Percentiles rank a stretch among this genome's conserved stretches.
phyloP scores from a whole-genome alignment of 495 filamentous ascomycete genomes.

The Tuber melanosporum region DNA sequence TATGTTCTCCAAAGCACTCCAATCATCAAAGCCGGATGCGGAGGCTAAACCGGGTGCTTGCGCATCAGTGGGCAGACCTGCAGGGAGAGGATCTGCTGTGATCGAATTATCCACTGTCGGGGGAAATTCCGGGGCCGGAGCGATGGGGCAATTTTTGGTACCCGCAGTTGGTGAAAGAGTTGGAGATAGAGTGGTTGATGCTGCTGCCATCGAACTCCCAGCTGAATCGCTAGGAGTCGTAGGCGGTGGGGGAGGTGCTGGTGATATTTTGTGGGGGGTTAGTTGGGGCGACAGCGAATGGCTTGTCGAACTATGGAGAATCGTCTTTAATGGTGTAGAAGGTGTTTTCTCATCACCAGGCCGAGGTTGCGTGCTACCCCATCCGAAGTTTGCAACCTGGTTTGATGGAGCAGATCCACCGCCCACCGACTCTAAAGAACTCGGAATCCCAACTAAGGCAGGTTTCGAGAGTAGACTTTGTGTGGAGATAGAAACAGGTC shows the following conservation, averaged over 20 bases:
- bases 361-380: slow-evolving; percentile 18
- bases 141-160: slow-evolving; percentile 14
- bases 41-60: slow-evolving; percentile 2
- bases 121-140: slow-evolving; percentile 2
- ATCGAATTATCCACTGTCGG: slow-evolving; percentile 8
- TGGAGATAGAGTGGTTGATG: slow-evolving; percentile 22
- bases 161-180: slow-evolving; percentile 8
- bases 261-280: slow-evolving; percentile 21
- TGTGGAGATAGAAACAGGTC: background rate
- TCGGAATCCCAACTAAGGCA: slow-evolving; percentile 18
- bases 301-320: slow-evolving; percentile 11
- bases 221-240: slow-evolving; percentile 20
- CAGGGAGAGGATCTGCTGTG: slow-evolving; percentile 7
- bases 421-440: slow-evolving; percentile 7
- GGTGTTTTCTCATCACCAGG: slow-evolving; percentile 30
- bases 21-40: slow-evolving; percentile 20
- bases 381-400: slow-evolving; percentile 25
- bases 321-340: slow-evolving; percentile 17
- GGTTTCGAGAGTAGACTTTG: slow-evolving; percentile 11
- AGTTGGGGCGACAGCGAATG: slow-evolving; percentile 22
- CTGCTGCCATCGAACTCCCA: slow-evolving; percentile 17
- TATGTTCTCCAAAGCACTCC: slow-evolving; percentile 32
- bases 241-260: slow-evolving; percentile 24
- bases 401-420: slow-evolving; percentile 17
- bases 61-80: slow-evolving; percentile 2